A percentile compares a stretch with the other conserved stretches of the same genome.
Evolutionary conservation across 148 eudicot genomes (phyloP).

Genomic region (Dysphania ambrosioides): DNA sequence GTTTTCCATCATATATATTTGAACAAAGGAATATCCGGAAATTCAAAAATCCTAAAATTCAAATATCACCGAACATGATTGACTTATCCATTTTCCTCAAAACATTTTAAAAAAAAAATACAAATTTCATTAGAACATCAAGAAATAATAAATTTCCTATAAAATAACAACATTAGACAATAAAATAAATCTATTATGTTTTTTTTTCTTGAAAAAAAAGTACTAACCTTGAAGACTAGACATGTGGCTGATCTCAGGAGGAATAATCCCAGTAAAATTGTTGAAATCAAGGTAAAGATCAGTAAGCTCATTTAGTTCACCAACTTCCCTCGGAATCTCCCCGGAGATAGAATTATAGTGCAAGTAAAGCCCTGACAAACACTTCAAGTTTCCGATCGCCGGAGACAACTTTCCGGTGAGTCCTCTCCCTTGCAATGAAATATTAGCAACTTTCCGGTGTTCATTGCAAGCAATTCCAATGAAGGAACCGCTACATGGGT

Average conservation of each 20-base stretch:
- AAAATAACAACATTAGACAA: no score
- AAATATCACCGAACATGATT: no score
- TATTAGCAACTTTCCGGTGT: conserved; percentile 68
- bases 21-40: no score
- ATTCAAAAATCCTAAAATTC: no score
- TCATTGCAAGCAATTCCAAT: conserved; percentile 79
- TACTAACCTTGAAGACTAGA: conserved; percentile 81
- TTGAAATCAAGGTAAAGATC: conserved; percentile 84
- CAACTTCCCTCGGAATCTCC: conserved; percentile 62
- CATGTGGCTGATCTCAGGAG: conserved; percentile 58
- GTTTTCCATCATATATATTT: no score
- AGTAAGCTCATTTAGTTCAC: conserved; percentile 48
- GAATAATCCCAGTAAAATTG: conserved; percentile 59
- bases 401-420: conserved; percentile 64
- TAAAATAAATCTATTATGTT: no score
- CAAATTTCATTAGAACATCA: no score
- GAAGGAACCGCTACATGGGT: conserved; percentile 65
- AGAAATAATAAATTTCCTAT: no score
- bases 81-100: no score
- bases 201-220: no score
- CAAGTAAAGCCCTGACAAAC: conserved; percentile 70
- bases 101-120: no score
- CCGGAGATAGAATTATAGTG: conserved; percentile 72
- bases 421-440: conserved; percentile 60
- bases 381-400: conserved; percentile 63